These are phyloP conservation scores for Quercus bicolor DNA, from an alignment of 306 rosid genomes.

Conservation along the genomic window DNA sequence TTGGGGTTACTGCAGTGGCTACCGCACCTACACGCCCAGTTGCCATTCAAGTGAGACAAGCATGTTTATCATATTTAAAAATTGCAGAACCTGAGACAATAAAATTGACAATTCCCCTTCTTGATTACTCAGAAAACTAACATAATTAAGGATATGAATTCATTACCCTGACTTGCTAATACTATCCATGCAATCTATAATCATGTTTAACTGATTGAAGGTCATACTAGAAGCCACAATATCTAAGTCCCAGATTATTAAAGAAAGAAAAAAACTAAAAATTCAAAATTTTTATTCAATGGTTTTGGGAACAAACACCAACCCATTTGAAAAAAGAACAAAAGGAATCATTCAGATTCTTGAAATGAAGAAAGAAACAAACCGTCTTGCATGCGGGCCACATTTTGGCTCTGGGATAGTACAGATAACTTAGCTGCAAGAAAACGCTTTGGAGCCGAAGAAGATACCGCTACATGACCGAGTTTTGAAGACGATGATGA, in stretches of 20 bases:
- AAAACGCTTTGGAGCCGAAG: constrained; percentile 36
- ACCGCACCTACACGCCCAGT: constrained; percentile 43
- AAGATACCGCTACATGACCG: not conserved
- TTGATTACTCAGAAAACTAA: not conserved
- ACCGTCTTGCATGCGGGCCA: constrained; percentile 52
- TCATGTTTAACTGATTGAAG: not conserved
- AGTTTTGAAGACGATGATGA: constrained; percentile 14
- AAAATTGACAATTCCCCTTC: not conserved
- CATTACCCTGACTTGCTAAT: not conserved
- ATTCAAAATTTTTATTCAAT: not conserved
- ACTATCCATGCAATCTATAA: not conserved
- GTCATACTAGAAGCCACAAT: too few species aligned
- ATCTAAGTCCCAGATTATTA: too few species aligned
- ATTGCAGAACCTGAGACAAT: too few species aligned
- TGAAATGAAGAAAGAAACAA: not conserved
- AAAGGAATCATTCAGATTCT: not conserved
- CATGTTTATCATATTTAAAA: not conserved
- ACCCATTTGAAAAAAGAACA: not conserved
- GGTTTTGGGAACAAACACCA: too few species aligned
- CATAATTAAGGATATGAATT: not conserved
- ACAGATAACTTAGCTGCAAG: constrained; percentile 37
- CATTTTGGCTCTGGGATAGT: constrained; percentile 39
- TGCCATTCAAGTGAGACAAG: not conserved
- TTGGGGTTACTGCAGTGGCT: constrained; percentile 33
- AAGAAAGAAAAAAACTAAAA: not conserved